Conservation (phyloP, 2,329 filamentous ascomycete species). For the Xylariaceae sp. region DNA sequence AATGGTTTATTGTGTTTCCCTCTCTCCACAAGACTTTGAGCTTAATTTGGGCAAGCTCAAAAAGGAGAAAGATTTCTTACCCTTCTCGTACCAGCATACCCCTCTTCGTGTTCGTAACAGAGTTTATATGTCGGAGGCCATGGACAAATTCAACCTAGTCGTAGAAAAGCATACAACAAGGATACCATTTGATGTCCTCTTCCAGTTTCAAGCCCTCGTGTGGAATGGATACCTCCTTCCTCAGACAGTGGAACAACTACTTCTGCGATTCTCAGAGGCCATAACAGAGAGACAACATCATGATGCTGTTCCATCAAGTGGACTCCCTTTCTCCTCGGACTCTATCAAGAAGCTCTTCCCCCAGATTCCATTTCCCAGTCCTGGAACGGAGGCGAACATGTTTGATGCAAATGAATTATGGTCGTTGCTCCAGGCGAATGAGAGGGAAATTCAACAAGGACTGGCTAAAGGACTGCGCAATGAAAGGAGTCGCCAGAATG, state of each 20-base stretch:
- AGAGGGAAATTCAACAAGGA: slow-evolving; percentile 34
- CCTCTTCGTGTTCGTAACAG: slow-evolving; percentile 9
- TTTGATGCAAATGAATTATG: slow-evolving; percentile 32
- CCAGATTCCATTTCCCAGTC: slow-evolving; percentile 52
- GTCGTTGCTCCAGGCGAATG: slow-evolving; percentile 37
- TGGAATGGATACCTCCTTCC: slow-evolving; percentile 61
- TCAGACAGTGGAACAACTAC: slow-evolving; percentile 42
- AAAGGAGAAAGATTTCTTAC: slow-evolving; percentile 24
- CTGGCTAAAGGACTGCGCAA: slow-evolving; percentile 23
- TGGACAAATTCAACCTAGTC: slow-evolving; percentile 33
- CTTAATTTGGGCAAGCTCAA: slow-evolving; percentile 28
- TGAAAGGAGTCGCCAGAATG: slow-evolving; percentile 34
- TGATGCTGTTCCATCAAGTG: slow-evolving; percentile 20
- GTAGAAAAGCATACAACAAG: slow-evolving; percentile 27
- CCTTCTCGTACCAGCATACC: slow-evolving; percentile 23
- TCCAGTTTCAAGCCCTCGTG: slow-evolving; percentile 61
- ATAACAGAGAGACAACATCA: neutral
- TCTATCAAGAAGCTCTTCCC: slow-evolving; percentile 44
- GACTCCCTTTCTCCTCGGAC: slow-evolving; percentile 44
- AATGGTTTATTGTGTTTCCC: slow-evolving; percentile 41
- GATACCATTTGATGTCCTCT: slow-evolving; percentile 52
- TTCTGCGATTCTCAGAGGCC: slow-evolving; percentile 37
- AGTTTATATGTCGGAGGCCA: slow-evolving; percentile 18
- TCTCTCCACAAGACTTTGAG: slow-evolving; percentile 27
- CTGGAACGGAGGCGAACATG: slow-evolving; percentile 42